A percentile compares a stretch with the other conserved stretches of the same genome.
Conservation (phyloP, 805 yeast genomes). For the Barnettozyma sp. region DNA sequence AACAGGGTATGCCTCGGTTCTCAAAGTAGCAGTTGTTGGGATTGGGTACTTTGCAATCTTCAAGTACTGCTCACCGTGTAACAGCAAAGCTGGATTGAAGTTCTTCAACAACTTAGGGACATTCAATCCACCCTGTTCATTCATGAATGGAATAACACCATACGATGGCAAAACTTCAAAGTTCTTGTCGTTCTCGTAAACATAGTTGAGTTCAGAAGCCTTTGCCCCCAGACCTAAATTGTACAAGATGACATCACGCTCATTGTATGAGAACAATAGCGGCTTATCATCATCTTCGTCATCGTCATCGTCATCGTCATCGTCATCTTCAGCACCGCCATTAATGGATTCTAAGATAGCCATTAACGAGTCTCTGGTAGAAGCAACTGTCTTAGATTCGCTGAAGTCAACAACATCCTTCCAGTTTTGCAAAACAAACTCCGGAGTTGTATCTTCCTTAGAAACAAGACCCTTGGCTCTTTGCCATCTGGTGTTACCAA, state of each 20-base stretch:
- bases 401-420: conserved; percentile 57
- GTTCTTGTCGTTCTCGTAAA: conserved; percentile 66
- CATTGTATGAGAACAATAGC: conserved; percentile 47
- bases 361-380: conserved; percentile 73
- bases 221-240: conserved; percentile 87
- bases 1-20: conserved; percentile 59
- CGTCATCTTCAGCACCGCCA: conserved; percentile 31
- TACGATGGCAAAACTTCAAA: conserved; percentile 86
- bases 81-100: conserved; percentile 81
- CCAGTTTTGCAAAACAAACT: conserved; percentile 65
- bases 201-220: conserved; percentile 67
- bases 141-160: conserved; percentile 84
- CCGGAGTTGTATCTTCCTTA: conserved; percentile 46
- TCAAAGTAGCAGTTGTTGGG: conserved; percentile 60
- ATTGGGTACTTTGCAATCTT: conserved; percentile 70
- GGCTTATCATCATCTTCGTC: conserved; percentile 42
- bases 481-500: conserved; percentile 93
- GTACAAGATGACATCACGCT: conserved; percentile 71
- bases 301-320: conserved; percentile 37
- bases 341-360: conserved; percentile 62
- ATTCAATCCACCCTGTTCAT: conserved; percentile 49
- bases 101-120: conserved; percentile 60
- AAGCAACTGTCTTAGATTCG: conserved; percentile 44
- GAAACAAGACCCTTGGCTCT: conserved; percentile 80
- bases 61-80: conserved; percentile 94